phyloP scores from a whole-genome alignment of 495 filamentous ascomycete genomes.

The Chaetomidium leptoderma region DNA sequence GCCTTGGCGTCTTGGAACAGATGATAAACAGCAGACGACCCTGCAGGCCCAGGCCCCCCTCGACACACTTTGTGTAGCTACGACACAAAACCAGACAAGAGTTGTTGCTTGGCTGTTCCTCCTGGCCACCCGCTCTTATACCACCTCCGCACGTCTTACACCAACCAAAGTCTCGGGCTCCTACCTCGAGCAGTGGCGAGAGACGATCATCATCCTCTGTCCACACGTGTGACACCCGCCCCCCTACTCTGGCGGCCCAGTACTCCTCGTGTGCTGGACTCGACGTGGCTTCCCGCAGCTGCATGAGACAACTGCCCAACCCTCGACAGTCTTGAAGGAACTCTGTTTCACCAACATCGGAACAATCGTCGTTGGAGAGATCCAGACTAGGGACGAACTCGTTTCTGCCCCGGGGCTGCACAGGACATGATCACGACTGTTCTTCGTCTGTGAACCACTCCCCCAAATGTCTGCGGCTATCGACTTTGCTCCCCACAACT shows the following conservation, averaged over 20 bases:
- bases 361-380: neutral
- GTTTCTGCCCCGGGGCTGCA: slow-evolving; percentile 10
- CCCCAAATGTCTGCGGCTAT: slow-evolving; percentile 39
- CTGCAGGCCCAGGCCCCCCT: slow-evolving; percentile 5
- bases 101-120: neutral
- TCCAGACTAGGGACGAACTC: neutral
- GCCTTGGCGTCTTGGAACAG: slow-evolving; percentile 4
- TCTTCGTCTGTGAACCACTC: slow-evolving; percentile 14
- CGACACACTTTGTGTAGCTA: neutral
- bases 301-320: slow-evolving; percentile 15
- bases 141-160: neutral
- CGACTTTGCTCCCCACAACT: slow-evolving; percentile 37
- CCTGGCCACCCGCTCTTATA: neutral
- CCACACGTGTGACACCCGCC: slow-evolving; percentile 17
- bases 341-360: neutral
- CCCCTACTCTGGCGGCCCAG: slow-evolving; percentile 6
- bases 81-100: neutral
- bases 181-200: slow-evolving; percentile 1
- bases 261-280: slow-evolving; percentile 6
- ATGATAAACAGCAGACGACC: slow-evolving; percentile 15
- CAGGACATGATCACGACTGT: slow-evolving; percentile 16
- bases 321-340: neutral
- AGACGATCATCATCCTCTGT: slow-evolving; percentile 8
- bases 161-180: neutral
- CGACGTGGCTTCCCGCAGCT: slow-evolving; percentile 23